Percentiles rank a stretch among this genome's conserved stretches.
Conservation (phyloP, 1,284 basidiomycete genomes). For the Xerocomus nothofagi region DNA sequence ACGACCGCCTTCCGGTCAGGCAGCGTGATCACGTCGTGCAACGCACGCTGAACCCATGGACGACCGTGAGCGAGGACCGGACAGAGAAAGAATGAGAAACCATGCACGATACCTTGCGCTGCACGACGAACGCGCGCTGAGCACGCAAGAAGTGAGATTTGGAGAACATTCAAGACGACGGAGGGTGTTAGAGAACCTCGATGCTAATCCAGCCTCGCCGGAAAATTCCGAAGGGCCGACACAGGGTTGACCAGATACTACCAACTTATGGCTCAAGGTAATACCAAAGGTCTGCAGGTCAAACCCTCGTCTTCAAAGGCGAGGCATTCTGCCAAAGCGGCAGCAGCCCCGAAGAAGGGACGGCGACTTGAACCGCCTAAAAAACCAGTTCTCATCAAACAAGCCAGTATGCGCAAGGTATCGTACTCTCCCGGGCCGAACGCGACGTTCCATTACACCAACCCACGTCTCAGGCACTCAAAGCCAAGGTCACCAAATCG, state of each 20-base stretch:
- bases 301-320: slow-evolving; percentile 46
- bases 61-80: neutral
- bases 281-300: slow-evolving; percentile 63
- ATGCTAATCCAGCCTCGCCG: slow-evolving; percentile 16
- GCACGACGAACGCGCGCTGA: slow-evolving; percentile 45
- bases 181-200: slow-evolving; percentile 20
- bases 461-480: slow-evolving; percentile 57
- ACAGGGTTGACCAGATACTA: neutral
- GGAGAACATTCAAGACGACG: slow-evolving; percentile 47
- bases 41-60: slow-evolving; percentile 51
- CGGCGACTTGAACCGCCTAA: slow-evolving; percentile 70
- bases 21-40: slow-evolving; percentile 68
- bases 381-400: slow-evolving; percentile 65
- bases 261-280: slow-evolving; percentile 54
- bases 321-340: slow-evolving; percentile 60
- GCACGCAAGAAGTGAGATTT: slow-evolving; percentile 48
- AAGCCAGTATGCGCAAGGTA: slow-evolving; percentile 70
- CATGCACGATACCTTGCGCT: slow-evolving; percentile 43
- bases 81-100: neutral
- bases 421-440: neutral
- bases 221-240: slow-evolving; percentile 29
- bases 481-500: slow-evolving; percentile 85
- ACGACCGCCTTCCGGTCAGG: slow-evolving; percentile 67
- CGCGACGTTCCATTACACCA: slow-evolving; percentile 1
- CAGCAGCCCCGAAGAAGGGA: slow-evolving; percentile 71